Evolutionary conservation across 2,329 filamentous ascomycete species (phyloP).

Genomic region (Fusarium falciforme): DNA sequence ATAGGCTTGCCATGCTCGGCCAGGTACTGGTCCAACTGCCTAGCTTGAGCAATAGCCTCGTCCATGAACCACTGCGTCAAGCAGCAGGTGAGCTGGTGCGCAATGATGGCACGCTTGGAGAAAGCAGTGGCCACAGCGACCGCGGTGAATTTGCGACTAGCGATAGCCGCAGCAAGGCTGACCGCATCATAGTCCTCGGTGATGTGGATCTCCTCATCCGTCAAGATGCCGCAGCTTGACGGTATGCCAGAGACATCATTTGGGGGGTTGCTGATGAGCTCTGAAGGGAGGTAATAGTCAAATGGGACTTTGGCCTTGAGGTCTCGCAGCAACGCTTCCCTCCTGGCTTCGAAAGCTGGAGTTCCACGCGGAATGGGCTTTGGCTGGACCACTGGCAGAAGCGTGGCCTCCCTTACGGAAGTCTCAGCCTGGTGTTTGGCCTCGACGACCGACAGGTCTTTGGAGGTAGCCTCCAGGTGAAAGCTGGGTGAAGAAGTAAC

Average conservation of each 20-base stretch:
- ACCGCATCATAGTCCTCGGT: background rate
- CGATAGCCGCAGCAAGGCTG: background rate
- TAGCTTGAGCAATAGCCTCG: background rate
- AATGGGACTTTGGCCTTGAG: constrained; percentile 49
- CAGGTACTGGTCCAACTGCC: background rate
- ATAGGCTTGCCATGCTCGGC: background rate
- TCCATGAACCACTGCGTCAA: constrained; percentile 1
- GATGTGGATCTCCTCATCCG: background rate
- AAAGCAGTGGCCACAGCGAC: background rate
- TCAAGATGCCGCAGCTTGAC: background rate
- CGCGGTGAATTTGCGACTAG: background rate
- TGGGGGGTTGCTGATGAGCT: constrained; percentile 11
- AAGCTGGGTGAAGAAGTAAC: background rate
- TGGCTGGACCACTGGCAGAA: background rate
- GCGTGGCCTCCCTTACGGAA: background rate
- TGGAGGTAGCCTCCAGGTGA: background rate
- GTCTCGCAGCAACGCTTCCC: constrained; percentile 41
- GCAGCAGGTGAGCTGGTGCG: background rate
- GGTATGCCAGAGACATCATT: background rate
- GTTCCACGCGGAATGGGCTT: constrained; percentile 26
- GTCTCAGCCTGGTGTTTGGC: background rate
- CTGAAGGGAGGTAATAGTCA: constrained; percentile 42
- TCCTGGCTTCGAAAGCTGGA: constrained; percentile 38
- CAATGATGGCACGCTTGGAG: background rate
- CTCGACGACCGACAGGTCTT: background rate